Base-by-base conservation (phyloP, 1,284 basidiomycete genomes). In the Erythrobasidium hasegawianum region DNA sequence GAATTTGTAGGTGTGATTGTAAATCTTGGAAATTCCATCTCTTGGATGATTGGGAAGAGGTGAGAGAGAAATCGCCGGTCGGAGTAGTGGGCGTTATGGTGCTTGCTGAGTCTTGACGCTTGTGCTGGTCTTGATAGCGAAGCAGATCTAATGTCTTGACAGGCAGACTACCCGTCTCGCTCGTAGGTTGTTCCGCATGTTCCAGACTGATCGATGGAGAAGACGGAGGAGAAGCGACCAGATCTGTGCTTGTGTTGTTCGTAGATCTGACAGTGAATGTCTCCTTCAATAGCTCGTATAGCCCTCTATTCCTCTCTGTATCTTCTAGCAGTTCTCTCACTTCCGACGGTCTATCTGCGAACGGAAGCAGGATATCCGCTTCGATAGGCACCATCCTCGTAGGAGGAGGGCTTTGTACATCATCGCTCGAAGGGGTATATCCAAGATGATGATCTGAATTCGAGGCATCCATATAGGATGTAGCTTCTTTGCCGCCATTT, bases 311-410 rank as follows among this genome's bases (percentile, higher is more conserved):
- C 14, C 49, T 29, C 27, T 41, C 33, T 29, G 26, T 40, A n/a
- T 43, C 16, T 24, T 65, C 62, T 16, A 65, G 55, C 20, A 65
- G 47, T 41, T 65, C 62, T 7, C 45, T 9, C 9, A 65, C 56
- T 33, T 65, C 62, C 9, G n/a, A 26, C 16, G 62, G 62, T 11
- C 62, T 33, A 9, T 65, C 45, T 1, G 47, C 62, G 22, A 65
- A 65, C 9, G 62, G 62, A 7, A 65, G 56, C 4, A 65, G 56
- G 38, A 65, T 53, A 24, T 65, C 62, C 29, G 56, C 54, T 14
- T 50, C 49, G 29, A 65, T 56, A 14, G 62, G 20, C n/a, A 65
- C 52, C 33, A 65, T 58, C 33, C 40, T 65, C 13, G 22, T 65
- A 33, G 43, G 43, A 4, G 43, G n/a, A n/a, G n/a, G n/a, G n/a